Evolutionary conservation across 768 basidiomycete genomes (phyloP).

Genomic region (Hygrophoropsis aurantiaca): DNA sequence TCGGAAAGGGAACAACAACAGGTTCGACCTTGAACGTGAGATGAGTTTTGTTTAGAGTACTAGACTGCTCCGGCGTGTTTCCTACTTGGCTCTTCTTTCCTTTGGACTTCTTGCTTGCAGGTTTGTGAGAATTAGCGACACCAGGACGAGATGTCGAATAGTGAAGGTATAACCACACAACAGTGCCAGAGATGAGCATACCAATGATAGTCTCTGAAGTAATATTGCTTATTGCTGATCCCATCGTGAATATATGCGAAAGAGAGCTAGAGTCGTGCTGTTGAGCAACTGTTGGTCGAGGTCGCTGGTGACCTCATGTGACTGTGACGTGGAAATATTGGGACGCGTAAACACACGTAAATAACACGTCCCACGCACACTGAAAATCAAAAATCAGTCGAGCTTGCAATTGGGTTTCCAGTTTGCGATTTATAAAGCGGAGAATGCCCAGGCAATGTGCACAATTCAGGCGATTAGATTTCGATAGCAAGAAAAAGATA

Average conservation of each 20-base stretch:
- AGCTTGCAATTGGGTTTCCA: too few relatives aligned
- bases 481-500: neutral
- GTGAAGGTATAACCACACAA: constrained; percentile 38
- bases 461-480: too few relatives aligned
- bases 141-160: constrained; percentile 11
- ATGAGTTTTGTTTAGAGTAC: constrained; percentile 13
- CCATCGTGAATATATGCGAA: constrained; percentile 34
- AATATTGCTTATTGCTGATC: constrained; percentile 44
- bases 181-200: constrained; percentile 39
- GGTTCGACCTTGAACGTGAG: constrained; percentile 17
- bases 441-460: too few relatives aligned
- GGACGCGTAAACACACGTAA: constrained; percentile 27
- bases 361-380: constrained; percentile 18
- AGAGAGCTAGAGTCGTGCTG: neutral
- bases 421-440: too few relatives aligned
- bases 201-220: constrained; percentile 37
- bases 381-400: constrained; percentile 2
- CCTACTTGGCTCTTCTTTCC: constrained; percentile 32
- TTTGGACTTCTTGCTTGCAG: constrained; percentile 12
- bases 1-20: constrained; percentile 35
- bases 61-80: constrained; percentile 15
- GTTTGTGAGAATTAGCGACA: constrained; percentile 2
- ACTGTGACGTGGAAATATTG: constrained; percentile 9
- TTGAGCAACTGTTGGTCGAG: constrained; percentile 1
- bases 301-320: neutral